Percentiles rank a stretch among this genome's conserved stretches.
These are phyloP conservation scores for Zoysia japonica DNA, from an alignment of 176 grass and related monocot species.

Conservation along the genomic window DNA sequence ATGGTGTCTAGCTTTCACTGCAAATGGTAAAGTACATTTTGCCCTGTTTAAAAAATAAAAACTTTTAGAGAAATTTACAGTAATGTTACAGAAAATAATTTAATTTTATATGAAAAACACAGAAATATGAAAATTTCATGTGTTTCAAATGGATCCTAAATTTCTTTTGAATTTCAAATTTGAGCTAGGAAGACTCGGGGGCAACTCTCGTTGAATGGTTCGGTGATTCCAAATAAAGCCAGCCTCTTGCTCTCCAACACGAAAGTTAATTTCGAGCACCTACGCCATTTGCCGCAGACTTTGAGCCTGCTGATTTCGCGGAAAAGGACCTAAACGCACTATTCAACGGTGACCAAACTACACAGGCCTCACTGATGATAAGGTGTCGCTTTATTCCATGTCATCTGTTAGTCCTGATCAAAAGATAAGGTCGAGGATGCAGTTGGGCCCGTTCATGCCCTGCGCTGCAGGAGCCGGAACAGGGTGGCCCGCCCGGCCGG, in stretches of 20 bases:
- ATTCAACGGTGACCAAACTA: neutral
- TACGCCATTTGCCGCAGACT: neutral
- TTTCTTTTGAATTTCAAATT: neutral
- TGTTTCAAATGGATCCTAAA: too few relatives aligned
- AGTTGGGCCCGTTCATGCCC: neutral
- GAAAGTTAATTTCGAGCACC: neutral
- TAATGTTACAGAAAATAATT: too few relatives aligned
- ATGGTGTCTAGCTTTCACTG: too few relatives aligned
- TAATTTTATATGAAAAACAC: too few relatives aligned
- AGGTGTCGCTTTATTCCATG: neutral
- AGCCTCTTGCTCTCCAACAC: neutral
- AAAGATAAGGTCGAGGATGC: neutral
- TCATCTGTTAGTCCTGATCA: constrained; percentile 1
- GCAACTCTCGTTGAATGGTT: neutral
- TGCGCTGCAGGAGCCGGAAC: too few relatives aligned
- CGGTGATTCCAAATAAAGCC: neutral
- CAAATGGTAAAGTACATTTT: too few relatives aligned
- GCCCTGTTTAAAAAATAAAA: too few relatives aligned
- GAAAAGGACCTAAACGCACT: neutral
- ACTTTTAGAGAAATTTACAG: too few relatives aligned
- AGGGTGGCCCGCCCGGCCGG: neutral
- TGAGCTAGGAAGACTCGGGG: neutral
- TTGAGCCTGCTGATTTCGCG: neutral
- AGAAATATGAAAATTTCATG: too few relatives aligned
- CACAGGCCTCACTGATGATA: neutral